Base-by-base conservation (phyloP, 345 rosid species). In the Noccaea bulbosa region DNA sequence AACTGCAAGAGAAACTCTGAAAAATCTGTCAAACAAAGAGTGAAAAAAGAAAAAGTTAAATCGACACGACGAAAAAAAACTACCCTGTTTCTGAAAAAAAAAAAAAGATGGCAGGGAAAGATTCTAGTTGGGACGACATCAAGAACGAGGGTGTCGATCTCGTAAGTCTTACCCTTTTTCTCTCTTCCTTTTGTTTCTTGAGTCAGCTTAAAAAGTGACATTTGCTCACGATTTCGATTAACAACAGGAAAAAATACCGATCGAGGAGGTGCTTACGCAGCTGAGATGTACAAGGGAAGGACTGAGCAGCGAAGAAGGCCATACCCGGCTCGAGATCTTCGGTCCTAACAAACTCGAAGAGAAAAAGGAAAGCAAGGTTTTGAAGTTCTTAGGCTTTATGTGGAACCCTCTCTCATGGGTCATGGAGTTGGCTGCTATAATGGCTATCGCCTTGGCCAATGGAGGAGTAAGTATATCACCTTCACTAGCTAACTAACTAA, bases 331-430 rank as follows among this genome's bases (percentile, higher is more conserved):
- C n/a, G 69, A 80, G 20, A 81, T 86, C 67, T 90, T 90, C 44
- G 96, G 96, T 53, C 88, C 84, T 56, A 90, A 90, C 81, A 90
- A 88, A 82, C 93, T 90, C 2, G 88, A 90, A 75, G 96, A 90
- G 86, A 90, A 86, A 78, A 80, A 81, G 90, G 96, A 90, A 57
- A 87, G 71, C 78, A 90, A 90, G 81, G 0, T 90, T 55, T 71
- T 87, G 68, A 90, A 86, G 67, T 90, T 90, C 74, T 78, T 90
- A 76, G 92, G 97, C 15, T 90, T 90, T 80, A 90, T 90, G 94
- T 90, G 97, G 97, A 90, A 90, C 63, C 92, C 97, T 1, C 97
- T 88, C 41, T 90, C 97, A 3, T 90, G 97, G 97, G 97, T 90
- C 67, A 90, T 90, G 93, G 96, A 90, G 83, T 52, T 79, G 15